Percentiles rank a stretch among this genome's conserved stretches.
These are phyloP conservation scores for Rhytidiadelphus loreus DNA, from an alignment of 225 moss, liverwort and hornwort species.

Conservation along the genomic window DNA sequence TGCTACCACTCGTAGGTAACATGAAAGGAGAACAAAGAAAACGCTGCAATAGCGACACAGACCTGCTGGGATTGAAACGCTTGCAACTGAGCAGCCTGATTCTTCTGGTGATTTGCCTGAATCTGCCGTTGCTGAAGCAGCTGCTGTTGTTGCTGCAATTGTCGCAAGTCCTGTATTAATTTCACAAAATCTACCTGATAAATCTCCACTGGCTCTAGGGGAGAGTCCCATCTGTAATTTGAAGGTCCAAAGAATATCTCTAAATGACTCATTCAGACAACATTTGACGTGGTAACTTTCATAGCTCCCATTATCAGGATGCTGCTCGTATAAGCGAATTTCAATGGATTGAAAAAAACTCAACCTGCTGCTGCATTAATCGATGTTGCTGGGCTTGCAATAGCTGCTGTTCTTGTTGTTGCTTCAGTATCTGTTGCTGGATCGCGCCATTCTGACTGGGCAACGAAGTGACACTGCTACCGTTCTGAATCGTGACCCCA, in stretches of 20 bases:
- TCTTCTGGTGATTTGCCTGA: slow-evolving; percentile 73
- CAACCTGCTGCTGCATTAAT: slow-evolving; percentile 58
- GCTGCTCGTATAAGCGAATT: neutral
- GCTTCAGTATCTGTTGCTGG: slow-evolving; percentile 58
- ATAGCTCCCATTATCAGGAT: neutral
- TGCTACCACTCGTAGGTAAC: neutral
- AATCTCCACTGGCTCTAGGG: neutral
- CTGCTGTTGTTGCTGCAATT: slow-evolving; percentile 62
- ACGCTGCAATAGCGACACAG: neutral
- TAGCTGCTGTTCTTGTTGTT: slow-evolving; percentile 78
- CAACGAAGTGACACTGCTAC: slow-evolving; percentile 36
- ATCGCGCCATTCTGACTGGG: slow-evolving; percentile 42
- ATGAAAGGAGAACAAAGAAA: neutral
- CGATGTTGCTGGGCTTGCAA: slow-evolving; percentile 72
- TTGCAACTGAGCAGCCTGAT: slow-evolving; percentile 49
- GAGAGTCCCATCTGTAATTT: neutral
- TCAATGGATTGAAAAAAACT: neutral
- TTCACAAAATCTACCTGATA: neutral
- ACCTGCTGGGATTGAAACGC: slow-evolving; percentile 68
- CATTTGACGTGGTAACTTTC: neutral
- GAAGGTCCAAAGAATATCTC: neutral
- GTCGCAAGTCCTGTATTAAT: slow-evolving; percentile 45
- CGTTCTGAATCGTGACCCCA: slow-evolving; percentile 46
- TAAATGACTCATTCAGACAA: neutral
- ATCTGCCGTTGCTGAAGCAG: slow-evolving; percentile 48